These are phyloP conservation scores for Talinum fruticosum DNA, from an alignment of 148 eudicot species.

Conservation along the genomic window DNA sequence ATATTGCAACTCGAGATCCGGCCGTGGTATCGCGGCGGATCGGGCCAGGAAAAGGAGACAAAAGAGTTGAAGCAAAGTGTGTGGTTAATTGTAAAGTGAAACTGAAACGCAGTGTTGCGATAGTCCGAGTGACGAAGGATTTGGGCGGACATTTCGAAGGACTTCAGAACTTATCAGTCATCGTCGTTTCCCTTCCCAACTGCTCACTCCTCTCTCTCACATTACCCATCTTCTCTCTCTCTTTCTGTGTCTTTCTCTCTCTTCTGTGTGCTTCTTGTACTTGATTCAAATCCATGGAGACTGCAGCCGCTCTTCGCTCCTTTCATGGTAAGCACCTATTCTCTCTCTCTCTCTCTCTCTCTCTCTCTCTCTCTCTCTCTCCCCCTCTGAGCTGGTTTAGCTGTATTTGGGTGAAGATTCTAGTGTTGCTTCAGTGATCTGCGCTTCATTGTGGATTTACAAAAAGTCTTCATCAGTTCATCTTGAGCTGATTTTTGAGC, in stretches of 20 bases:
- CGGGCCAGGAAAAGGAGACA: too few relatives aligned
- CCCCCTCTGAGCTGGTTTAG: background rate
- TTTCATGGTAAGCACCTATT: background rate
- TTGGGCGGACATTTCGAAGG: background rate
- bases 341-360: background rate
- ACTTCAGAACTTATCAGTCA: background rate
- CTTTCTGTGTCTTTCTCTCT: background rate
- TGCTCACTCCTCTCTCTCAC: background rate
- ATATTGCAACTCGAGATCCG: too few relatives aligned
- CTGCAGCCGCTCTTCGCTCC: background rate
- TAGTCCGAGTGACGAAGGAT: background rate
- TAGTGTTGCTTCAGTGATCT: background rate
- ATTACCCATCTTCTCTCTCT: background rate
- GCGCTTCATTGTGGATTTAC: background rate
- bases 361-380: background rate
- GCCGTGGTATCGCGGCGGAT: too few relatives aligned
- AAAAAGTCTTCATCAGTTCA: background rate
- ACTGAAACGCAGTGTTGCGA: background rate
- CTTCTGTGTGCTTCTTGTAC: background rate
- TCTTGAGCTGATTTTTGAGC: background rate
- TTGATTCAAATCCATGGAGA: background rate
- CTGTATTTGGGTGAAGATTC: background rate
- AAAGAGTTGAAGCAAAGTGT: too few relatives aligned
- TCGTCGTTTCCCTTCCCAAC: background rate
- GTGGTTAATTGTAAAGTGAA: too few relatives aligned